Conservation (phyloP, 192 early-diverging fungal species). For the Coemansia sp. region DNA sequence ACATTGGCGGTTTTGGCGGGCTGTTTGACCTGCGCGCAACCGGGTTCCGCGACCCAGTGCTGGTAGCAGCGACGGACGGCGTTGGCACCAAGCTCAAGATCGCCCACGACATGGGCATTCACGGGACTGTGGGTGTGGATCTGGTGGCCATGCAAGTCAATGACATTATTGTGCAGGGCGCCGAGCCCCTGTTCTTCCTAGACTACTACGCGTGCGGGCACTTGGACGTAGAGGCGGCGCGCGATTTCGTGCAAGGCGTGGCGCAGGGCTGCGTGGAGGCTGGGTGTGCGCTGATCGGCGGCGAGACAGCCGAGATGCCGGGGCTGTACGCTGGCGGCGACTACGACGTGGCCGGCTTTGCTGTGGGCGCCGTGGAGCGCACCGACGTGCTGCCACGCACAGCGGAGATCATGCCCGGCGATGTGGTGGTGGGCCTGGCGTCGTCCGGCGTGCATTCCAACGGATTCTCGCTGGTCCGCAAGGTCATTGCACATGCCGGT, state of each 20-base stretch:
- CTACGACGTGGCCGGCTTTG: constrained; percentile 96
- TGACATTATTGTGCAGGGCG: constrained; percentile 98
- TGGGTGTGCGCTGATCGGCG: constrained; percentile 94
- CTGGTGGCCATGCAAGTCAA: constrained; percentile 99
- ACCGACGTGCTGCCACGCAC: constrained; percentile 83
- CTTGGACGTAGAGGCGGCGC: constrained; percentile 89
- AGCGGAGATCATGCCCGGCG: constrained; percentile 73
- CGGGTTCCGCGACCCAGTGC: constrained; percentile 90
- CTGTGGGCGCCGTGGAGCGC: constrained; percentile 95
- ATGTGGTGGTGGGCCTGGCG: constrained; percentile 86
- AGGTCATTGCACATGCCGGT: constrained; percentile 77
- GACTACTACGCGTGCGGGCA: constrained; percentile 98
- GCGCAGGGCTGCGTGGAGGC: constrained; percentile 90
- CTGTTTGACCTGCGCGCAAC: constrained; percentile 95
- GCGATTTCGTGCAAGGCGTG: constrained; percentile 91
- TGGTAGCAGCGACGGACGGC: constrained; percentile 98
- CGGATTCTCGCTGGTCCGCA: constrained; percentile 97
- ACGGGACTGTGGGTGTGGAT: constrained; percentile 96
- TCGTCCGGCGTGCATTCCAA: constrained; percentile 99
- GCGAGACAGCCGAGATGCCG: constrained; percentile 99
- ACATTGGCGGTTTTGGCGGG: constrained; percentile 98
- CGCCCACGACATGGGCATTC: constrained; percentile 82
- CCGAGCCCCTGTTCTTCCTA: constrained; percentile 97
- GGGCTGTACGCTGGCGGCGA: constrained; percentile 87
- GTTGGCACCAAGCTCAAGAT: constrained; percentile 99